These are phyloP conservation scores for Phytophthora aleatoria DNA, from an alignment of 352 stramenopile species.

Conservation along the genomic window DNA sequence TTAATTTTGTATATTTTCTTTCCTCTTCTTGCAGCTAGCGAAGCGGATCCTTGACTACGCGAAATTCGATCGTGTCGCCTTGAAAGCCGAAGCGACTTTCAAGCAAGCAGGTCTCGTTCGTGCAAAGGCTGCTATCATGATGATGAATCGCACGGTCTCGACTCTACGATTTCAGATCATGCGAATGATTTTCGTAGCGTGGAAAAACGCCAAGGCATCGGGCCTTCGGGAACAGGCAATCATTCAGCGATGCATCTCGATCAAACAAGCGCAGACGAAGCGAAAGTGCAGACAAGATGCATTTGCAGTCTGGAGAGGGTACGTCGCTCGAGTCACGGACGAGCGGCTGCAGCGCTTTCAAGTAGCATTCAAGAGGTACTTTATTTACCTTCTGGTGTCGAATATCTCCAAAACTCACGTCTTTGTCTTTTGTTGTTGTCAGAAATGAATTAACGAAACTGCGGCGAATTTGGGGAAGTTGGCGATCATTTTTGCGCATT, in stretches of 20 bases:
- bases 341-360: slow-evolving; percentile 67
- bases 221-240: slow-evolving; percentile 48
- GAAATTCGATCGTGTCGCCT: slow-evolving; percentile 77
- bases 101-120: slow-evolving; percentile 81
- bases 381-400: background rate
- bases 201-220: slow-evolving; percentile 70
- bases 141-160: slow-evolving; percentile 77
- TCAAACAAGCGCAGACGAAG: slow-evolving; percentile 67
- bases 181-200: slow-evolving; percentile 79
- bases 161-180: slow-evolving; percentile 63
- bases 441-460: slow-evolving; percentile 60
- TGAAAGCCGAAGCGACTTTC: slow-evolving; percentile 76
- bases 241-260: slow-evolving; percentile 67
- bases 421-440: background rate
- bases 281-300: slow-evolving; percentile 46
- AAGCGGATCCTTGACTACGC: slow-evolving; percentile 80
- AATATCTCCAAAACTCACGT: background rate
- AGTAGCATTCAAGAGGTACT: slow-evolving; percentile 53
- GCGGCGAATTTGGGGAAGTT: slow-evolving; percentile 49
- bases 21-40: slow-evolving; percentile 41
- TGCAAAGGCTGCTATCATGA: slow-evolving; percentile 77
- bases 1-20: background rate
- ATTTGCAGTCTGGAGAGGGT: slow-evolving; percentile 66
- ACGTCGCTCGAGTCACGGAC: slow-evolving; percentile 55
- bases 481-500: slow-evolving; percentile 61